These are phyloP conservation scores for Phytophthora colocasiae DNA, from an alignment of 352 stramenopile species.

Conservation along the genomic window DNA sequence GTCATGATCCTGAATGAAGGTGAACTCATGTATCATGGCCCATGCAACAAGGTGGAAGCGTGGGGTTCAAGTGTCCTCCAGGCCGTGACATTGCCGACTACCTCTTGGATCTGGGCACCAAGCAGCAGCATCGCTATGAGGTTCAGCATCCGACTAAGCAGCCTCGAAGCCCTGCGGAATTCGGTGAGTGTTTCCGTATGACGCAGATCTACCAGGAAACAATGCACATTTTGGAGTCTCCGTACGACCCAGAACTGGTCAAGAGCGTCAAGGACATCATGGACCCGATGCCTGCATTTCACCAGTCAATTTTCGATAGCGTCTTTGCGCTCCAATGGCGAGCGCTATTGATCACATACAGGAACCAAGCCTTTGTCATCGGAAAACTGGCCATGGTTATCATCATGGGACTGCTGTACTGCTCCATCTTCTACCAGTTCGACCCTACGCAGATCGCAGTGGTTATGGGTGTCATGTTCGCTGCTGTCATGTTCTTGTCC, in stretches of 20 bases:
- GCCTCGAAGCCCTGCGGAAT: constrained; percentile 32
- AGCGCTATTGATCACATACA: constrained; percentile 62
- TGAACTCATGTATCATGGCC: constrained; percentile 29
- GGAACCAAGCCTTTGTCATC: constrained; percentile 49
- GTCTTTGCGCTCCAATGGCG: constrained; percentile 43
- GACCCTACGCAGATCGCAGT: constrained; percentile 25
- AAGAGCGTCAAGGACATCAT: constrained; percentile 32
- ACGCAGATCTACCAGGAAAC: constrained; percentile 25
- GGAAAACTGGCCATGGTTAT: constrained; percentile 46
- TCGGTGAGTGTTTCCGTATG: constrained; percentile 35
- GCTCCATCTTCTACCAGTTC: constrained; percentile 29
- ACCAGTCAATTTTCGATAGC: constrained; percentile 35
- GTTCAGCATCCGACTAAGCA: constrained; percentile 10
- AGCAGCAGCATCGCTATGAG: constrained; percentile 32
- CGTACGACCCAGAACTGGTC: constrained; percentile 24
- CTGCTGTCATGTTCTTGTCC: constrained; percentile 24
- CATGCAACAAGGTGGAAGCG: constrained; percentile 26
- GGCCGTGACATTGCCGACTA: constrained; percentile 40
- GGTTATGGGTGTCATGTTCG: constrained; percentile 25
- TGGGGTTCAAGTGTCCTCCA: constrained; percentile 39
- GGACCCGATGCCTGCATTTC: constrained; percentile 37
- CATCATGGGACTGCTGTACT: constrained; percentile 49
- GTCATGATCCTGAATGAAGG: constrained; percentile 27
- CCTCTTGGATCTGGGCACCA: constrained; percentile 41
- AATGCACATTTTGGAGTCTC: constrained; percentile 10